Conservation (phyloP, 23 red algal species). For the Cyanidiococcus yangmingshanensis region DNA sequence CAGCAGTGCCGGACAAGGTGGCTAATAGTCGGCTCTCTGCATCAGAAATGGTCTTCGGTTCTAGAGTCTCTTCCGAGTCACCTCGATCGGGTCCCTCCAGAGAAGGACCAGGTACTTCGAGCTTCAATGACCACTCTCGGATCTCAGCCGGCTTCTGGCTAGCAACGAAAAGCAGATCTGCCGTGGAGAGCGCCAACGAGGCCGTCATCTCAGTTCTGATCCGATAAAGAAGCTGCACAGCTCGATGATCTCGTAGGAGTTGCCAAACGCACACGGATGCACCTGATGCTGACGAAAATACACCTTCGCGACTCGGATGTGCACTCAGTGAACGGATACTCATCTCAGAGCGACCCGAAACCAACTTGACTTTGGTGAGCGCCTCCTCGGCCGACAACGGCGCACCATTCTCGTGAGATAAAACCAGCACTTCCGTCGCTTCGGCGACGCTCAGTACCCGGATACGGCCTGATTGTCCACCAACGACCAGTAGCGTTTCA, state of each 20-base stretch:
- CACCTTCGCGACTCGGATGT: background rate
- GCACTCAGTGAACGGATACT: background rate
- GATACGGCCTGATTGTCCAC: background rate
- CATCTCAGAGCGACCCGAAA: background rate
- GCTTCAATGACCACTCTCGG: background rate
- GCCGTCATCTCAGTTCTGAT: background rate
- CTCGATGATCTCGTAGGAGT: background rate
- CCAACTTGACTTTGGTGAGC: background rate
- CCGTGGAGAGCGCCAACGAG: background rate
- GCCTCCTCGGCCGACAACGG: background rate
- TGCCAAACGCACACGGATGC: background rate
- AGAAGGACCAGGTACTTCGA: background rate
- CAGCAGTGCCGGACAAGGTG: background rate
- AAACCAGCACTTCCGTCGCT: background rate
- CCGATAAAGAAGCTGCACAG: background rate
- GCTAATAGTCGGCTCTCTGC: background rate
- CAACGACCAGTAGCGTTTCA: background rate
- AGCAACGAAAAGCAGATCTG: background rate
- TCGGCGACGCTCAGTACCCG: constrained; percentile 12
- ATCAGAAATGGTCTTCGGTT: background rate
- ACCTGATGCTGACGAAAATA: background rate
- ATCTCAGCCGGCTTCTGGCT: background rate
- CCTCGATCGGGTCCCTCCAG: background rate
- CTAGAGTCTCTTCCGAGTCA: background rate
- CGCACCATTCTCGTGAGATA: background rate